Evolutionary conservation across 305 asterid species (phyloP).

Genomic region (Plantago coronopus): DNA sequence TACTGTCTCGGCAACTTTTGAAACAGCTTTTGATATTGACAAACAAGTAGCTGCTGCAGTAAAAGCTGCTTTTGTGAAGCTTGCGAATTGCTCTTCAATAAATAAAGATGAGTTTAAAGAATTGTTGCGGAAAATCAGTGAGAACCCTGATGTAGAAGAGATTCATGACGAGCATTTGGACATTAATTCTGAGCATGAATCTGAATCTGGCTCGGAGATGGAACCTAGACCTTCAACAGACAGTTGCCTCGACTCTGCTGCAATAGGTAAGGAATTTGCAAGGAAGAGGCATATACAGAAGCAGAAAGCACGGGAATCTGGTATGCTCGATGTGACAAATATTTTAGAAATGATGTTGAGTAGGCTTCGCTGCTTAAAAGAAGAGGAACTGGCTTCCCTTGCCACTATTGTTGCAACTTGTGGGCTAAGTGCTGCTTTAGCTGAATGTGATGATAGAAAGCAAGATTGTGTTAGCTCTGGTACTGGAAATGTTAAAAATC

Average conservation of each 20-base stretch:
- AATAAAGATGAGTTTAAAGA: slow-evolving; percentile 73
- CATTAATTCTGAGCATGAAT: slow-evolving; percentile 50
- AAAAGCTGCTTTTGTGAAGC: slow-evolving; percentile 72
- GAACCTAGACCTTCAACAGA: slow-evolving; percentile 24
- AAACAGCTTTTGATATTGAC: slow-evolving; percentile 85
- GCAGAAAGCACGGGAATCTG: slow-evolving; percentile 31
- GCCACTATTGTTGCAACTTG: slow-evolving; percentile 89
- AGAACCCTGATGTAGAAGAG: slow-evolving; percentile 68
- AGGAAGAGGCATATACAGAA: slow-evolving; percentile 27
- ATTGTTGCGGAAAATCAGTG: slow-evolving; percentile 65
- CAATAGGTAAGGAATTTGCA: not conserved
- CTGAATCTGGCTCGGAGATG: slow-evolving; percentile 41
- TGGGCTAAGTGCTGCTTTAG: slow-evolving; percentile 77
- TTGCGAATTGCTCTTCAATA: slow-evolving; percentile 59
- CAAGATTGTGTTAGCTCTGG: slow-evolving; percentile 19
- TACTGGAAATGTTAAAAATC: slow-evolving; percentile 12
- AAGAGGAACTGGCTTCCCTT: slow-evolving; percentile 84
- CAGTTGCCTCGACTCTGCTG: slow-evolving; percentile 5
- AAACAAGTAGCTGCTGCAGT: slow-evolving; percentile 89
- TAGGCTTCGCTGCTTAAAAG: slow-evolving; percentile 70
- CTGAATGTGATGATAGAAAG: slow-evolving; percentile 42
- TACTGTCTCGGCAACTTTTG: slow-evolving; percentile 71
- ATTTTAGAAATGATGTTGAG: slow-evolving; percentile 71
- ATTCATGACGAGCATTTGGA: slow-evolving; percentile 27
- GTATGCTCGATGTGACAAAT: slow-evolving; percentile 36